Percentiles rank a stretch among this genome's conserved stretches.
Conservation (phyloP, 2,329 filamentous ascomycete genomes). For the Dothistroma septosporum region DNA sequence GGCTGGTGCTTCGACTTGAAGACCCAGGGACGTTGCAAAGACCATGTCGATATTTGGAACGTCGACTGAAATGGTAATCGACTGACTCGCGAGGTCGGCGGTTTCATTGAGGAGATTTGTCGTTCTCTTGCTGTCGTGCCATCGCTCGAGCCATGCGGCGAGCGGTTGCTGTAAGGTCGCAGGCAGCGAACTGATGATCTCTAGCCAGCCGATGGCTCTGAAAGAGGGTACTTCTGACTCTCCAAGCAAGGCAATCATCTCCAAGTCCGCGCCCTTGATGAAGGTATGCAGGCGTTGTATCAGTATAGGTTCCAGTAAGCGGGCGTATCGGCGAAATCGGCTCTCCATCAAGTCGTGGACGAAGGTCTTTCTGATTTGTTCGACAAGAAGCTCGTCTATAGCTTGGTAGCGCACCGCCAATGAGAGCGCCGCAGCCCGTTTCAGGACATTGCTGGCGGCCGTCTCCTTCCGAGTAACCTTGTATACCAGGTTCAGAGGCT, state of each 20-base stretch:
- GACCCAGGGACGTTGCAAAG: slow-evolving; percentile 58
- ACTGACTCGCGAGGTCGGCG: slow-evolving; percentile 33
- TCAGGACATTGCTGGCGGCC: slow-evolving; percentile 23
- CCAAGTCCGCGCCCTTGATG: slow-evolving; percentile 48
- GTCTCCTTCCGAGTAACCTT: slow-evolving; percentile 60
- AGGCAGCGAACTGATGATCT: slow-evolving; percentile 51
- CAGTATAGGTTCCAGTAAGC: slow-evolving; percentile 52
- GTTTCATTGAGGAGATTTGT: slow-evolving; percentile 27
- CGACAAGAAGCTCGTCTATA: slow-evolving; percentile 66
- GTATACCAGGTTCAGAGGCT: slow-evolving; percentile 77
- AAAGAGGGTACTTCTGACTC: slow-evolving; percentile 52
- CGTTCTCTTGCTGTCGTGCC: slow-evolving; percentile 46
- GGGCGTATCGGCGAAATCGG: slow-evolving; percentile 44
- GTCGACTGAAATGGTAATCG: slow-evolving; percentile 84
- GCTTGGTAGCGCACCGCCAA: slow-evolving; percentile 73
- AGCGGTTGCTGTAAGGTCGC: slow-evolving; percentile 42
- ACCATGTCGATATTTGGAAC: slow-evolving; percentile 79
- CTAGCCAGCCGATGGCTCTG: slow-evolving; percentile 52
- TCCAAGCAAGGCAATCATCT: slow-evolving; percentile 52
- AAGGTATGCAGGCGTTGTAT: slow-evolving; percentile 44
- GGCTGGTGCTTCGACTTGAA: slow-evolving; percentile 11
- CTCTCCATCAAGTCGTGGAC: slow-evolving; percentile 45
- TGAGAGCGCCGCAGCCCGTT: slow-evolving; percentile 49
- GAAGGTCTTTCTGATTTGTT: slow-evolving; percentile 47
- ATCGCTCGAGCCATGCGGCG: slow-evolving; percentile 50